A percentile compares a stretch with the other conserved stretches of the same genome.
These are phyloP conservation scores for Punica granatum DNA, from an alignment of 345 rosid species.

Conservation along the genomic window DNA sequence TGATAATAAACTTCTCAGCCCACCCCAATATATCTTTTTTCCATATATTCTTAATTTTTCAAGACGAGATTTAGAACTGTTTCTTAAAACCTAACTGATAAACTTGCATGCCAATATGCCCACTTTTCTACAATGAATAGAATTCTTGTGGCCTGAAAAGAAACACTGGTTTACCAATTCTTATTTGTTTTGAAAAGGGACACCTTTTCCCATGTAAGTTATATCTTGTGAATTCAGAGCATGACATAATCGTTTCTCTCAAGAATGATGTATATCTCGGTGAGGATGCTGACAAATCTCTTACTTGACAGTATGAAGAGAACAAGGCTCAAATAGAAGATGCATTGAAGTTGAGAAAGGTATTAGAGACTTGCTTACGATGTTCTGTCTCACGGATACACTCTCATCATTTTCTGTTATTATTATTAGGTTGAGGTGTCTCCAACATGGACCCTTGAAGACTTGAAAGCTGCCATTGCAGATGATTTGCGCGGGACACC, in stretches of 20 bases:
- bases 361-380: slow-evolving; percentile 14
- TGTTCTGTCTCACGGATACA: slow-evolving; percentile 2
- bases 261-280: not conserved
- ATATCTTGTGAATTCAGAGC: not conserved
- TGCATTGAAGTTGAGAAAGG: slow-evolving; percentile 69
- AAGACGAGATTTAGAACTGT: not conserved
- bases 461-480: slow-evolving; percentile 55
- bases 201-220: not conserved
- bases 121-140: not conserved
- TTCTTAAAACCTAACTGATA: not conserved
- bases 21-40: not conserved
- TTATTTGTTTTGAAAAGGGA: not conserved
- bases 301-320: slow-evolving; percentile 59
- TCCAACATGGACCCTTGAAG: slow-evolving; percentile 64
- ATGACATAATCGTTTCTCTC: not conserved
- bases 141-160: not conserved
- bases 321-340: slow-evolving; percentile 73
- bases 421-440: slow-evolving; percentile 20
- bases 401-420: not conserved
- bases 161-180: not conserved
- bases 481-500: slow-evolving; percentile 43
- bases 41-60: not conserved
- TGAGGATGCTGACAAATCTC: slow-evolving; percentile 13
- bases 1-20: not conserved
- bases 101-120: not conserved